phyloP scores from a whole-genome alignment of 2,329 filamentous ascomycete species.

The Bipolaris victoriae region DNA sequence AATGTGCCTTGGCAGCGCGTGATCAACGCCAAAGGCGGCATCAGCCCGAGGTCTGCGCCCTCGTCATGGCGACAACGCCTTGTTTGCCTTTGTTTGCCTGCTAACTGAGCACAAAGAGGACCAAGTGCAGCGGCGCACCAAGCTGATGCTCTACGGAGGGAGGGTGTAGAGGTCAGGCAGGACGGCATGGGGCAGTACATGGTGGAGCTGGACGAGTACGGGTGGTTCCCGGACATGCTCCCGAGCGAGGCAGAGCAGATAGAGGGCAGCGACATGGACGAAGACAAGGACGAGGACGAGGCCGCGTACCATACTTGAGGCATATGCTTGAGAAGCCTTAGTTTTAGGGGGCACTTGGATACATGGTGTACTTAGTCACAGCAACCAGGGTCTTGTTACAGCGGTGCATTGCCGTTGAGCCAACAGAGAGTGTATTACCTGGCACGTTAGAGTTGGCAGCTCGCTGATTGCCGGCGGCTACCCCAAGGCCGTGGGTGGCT shows the following conservation, averaged over 20 bases:
- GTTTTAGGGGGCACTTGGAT: background rate
- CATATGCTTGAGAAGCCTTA: background rate
- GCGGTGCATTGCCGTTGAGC: background rate
- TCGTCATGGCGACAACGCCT: conserved; percentile 16
- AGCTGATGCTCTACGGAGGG: conserved; percentile 53
- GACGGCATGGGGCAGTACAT: conserved; percentile 56
- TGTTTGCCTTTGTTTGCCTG: conserved; percentile 16
- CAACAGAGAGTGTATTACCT: background rate
- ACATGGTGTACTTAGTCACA: background rate
- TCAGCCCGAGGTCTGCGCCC: conserved; percentile 75
- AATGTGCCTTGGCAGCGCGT: conserved; percentile 96
- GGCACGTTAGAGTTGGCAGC: conserved; percentile 17
- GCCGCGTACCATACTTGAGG: conserved; percentile 44
- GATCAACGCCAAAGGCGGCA: conserved; percentile 83
- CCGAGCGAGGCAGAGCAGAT: conserved; percentile 54
- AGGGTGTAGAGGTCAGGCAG: conserved; percentile 56
- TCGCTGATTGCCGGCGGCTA: conserved; percentile 22
- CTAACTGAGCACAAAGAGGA: conserved; percentile 46
- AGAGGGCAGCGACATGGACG: conserved; percentile 43
- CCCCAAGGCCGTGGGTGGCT: background rate
- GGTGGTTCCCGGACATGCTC: conserved; percentile 60
- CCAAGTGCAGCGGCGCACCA: conserved; percentile 55
- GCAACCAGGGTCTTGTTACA: conserved; percentile 8
- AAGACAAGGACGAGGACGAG: conserved; percentile 36
- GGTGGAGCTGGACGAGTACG: conserved; percentile 55